Evolutionary conservation across 805 yeast species (phyloP).

Genomic region (Yamadazyma nakazawae): DNA sequence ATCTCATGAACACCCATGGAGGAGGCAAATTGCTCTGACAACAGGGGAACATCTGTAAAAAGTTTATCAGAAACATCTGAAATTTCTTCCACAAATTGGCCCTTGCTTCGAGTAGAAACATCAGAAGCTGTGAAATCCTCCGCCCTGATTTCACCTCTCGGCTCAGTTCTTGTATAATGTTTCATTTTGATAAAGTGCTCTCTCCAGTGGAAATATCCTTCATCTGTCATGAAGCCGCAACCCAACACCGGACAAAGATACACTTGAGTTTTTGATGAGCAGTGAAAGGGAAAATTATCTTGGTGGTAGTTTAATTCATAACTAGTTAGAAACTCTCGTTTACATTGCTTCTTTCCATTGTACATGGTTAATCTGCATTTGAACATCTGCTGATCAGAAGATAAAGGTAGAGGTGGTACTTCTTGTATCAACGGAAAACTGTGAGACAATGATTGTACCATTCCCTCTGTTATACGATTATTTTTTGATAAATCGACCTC

Average conservation of each 20-base stretch:
- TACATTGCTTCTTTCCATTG: slow-evolving; percentile 10
- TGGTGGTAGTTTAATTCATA: slow-evolving; percentile 20
- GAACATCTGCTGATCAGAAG: slow-evolving; percentile 18
- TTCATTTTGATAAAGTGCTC: slow-evolving; percentile 21
- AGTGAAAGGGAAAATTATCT: slow-evolving; percentile 14
- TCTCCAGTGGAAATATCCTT: slow-evolving; percentile 28
- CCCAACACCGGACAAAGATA: slow-evolving; percentile 38
- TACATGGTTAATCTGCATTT: slow-evolving; percentile 12
- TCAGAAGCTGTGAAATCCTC: background rate
- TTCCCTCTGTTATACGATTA: slow-evolving; percentile 1
- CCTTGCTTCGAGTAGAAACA: background rate
- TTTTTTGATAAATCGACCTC: slow-evolving; percentile 4
- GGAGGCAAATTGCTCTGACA: background rate
- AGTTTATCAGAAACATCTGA: background rate
- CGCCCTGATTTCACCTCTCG: slow-evolving; percentile 4
- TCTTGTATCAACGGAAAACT: slow-evolving; percentile 23
- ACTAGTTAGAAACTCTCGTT: slow-evolving; percentile 14
- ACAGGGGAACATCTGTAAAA: background rate
- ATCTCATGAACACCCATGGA: slow-evolving; percentile 6
- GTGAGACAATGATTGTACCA: slow-evolving; percentile 9
- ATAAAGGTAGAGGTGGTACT: slow-evolving; percentile 22
- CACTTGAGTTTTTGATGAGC: slow-evolving; percentile 31
- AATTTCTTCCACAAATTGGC: background rate
- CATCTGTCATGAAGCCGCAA: slow-evolving; percentile 38
- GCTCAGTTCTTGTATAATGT: slow-evolving; percentile 14